These are phyloP conservation scores for Cystobasidium slooffiae DNA, from an alignment of 1,284 basidiomycete genomes.

Conservation along the genomic window DNA sequence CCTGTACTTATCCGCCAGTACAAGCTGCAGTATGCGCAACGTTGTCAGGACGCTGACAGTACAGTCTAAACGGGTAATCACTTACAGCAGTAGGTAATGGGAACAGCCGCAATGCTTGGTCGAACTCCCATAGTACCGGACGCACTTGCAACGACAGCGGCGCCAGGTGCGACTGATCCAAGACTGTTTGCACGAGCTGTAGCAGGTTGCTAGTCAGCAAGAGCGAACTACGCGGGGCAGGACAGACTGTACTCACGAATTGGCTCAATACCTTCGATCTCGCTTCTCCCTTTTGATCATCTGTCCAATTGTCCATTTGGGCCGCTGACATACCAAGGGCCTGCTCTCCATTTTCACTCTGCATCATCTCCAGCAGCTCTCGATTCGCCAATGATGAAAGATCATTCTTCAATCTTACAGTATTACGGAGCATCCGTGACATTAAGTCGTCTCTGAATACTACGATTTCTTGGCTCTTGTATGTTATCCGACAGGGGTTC, in stretches of 20 bases:
- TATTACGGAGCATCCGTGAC: constrained; percentile 89
- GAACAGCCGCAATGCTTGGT: constrained; percentile 89
- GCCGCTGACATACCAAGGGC: constrained; percentile 8
- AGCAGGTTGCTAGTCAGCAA: background rate
- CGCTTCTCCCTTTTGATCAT: constrained; percentile 34
- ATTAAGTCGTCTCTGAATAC: constrained; percentile 91
- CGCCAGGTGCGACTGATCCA: constrained; percentile 69
- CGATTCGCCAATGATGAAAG: constrained; percentile 39
- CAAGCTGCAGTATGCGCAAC: constrained; percentile 64
- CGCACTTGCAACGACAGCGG: constrained; percentile 82
- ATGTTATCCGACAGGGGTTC: constrained; percentile 93
- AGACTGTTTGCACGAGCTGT: constrained; percentile 55
- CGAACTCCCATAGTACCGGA: constrained; percentile 86
- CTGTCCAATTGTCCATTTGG: background rate
- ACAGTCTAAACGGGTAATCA: constrained; percentile 20
- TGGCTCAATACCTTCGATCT: constrained; percentile 37
- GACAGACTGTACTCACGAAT: constrained; percentile 22
- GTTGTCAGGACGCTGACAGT: background rate
- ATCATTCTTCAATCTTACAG: constrained; percentile 76
- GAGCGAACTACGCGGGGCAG: too few relatives aligned
- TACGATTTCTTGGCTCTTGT: constrained; percentile 95
- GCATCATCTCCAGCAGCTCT: constrained; percentile 55
- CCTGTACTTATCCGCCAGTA: constrained; percentile 97
- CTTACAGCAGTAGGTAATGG: constrained; percentile 89
- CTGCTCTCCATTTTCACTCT: constrained; percentile 66